phyloP scores from a whole-genome alignment of 129 eudicot species.

The Silybum marianum region DNA sequence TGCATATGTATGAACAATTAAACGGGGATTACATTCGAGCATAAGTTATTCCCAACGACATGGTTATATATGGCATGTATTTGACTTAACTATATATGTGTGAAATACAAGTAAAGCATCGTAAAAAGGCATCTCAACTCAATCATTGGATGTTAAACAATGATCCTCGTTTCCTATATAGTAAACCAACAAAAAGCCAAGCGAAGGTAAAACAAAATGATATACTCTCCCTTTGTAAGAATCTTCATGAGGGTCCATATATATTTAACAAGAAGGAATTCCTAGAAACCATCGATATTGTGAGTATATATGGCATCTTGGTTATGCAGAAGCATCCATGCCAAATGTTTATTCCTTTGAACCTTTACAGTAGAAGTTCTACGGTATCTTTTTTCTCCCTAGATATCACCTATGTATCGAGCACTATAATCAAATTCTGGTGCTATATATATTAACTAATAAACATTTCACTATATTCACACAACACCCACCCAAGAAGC shows the following conservation, averaged over 20 bases:
- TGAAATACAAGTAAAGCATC: background rate
- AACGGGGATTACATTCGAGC: background rate
- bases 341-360: background rate
- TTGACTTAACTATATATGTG: background rate
- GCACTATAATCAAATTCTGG: background rate
- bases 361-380: background rate
- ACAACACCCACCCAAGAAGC: background rate
- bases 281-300: background rate
- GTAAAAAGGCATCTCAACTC: background rate
- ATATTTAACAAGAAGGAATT: background rate
- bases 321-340: background rate
- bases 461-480: background rate
- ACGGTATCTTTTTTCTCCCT: constrained; percentile 14
- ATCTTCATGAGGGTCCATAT: background rate
- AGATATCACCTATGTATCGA: background rate
- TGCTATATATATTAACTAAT: background rate
- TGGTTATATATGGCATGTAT: background rate
- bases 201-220: constrained; percentile 1
- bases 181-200: background rate
- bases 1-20: background rate
- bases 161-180: background rate
- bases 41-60: background rate
- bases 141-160: background rate
- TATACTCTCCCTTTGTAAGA: background rate
- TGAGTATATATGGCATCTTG: background rate